phyloP scores from a whole-genome alignment of 176 grass and related monocot species.

The Bothriochloa decipiens region DNA sequence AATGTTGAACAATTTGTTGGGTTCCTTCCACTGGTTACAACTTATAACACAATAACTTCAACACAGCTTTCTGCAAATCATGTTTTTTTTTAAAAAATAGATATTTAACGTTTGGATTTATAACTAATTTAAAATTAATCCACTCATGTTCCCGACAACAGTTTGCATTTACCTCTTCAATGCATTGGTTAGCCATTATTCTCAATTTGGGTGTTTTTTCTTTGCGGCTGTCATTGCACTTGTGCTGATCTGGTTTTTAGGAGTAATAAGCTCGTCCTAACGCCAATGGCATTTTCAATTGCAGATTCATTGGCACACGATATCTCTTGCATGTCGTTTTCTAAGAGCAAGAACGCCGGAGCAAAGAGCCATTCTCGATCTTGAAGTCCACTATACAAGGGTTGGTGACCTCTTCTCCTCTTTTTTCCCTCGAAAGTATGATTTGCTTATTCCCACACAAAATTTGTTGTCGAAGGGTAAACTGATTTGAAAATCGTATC shows the following conservation, averaged over 20 bases:
- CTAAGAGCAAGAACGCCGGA: slow-evolving; percentile 77
- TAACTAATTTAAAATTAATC: neutral
- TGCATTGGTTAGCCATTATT: neutral
- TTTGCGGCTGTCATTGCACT: neutral
- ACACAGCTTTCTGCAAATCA: neutral
- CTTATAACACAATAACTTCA: neutral
- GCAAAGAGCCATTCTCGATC: slow-evolving; percentile 71
- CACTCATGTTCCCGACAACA: neutral
- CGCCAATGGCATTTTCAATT: neutral
- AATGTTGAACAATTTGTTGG: neutral
- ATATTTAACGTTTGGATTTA: neutral
- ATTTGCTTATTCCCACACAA: neutral
- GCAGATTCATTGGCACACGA: slow-evolving; percentile 64
- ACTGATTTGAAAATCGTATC: slow-evolving; percentile 25
- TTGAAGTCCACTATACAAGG: slow-evolving; percentile 84
- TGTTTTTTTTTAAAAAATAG: neutral
- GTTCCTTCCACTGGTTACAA: neutral
- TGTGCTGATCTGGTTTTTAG: neutral
- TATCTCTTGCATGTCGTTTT: slow-evolving; percentile 70
- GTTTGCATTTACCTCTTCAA: neutral
- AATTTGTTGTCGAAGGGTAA: neutral
- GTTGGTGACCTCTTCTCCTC: slow-evolving; percentile 25
- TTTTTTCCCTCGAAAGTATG: neutral
- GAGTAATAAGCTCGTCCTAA: neutral
- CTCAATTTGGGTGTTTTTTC: slow-evolving; percentile 12